Evolutionary conservation across 2,329 filamentous ascomycete species (phyloP).

Genomic region (Aspergillus sclerotialis): DNA sequence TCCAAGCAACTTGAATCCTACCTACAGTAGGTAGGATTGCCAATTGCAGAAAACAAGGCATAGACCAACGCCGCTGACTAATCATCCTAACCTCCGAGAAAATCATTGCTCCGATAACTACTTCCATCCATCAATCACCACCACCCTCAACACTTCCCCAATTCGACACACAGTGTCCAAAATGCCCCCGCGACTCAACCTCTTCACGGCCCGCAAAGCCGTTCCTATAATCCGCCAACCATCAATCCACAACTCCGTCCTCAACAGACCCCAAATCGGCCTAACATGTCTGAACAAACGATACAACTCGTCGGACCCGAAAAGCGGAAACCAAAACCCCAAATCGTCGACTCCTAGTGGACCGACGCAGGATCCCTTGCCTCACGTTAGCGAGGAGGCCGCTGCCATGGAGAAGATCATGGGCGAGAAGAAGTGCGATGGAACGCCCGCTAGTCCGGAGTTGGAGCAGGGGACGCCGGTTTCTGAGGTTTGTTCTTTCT

Average conservation of each 20-base stretch:
- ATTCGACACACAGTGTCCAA: slow-evolving; percentile 8
- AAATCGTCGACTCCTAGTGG: slow-evolving; percentile 26
- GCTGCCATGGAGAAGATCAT: slow-evolving; percentile 53
- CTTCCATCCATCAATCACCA: slow-evolving; percentile 8
- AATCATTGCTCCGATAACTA: no score
- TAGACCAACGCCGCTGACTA: slow-evolving; percentile 1
- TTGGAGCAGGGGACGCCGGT: slow-evolving; percentile 60
- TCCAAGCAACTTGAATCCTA: no score
- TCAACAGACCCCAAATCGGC: no score
- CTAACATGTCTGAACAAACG: slow-evolving; percentile 22
- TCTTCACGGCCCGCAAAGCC: slow-evolving; percentile 35
- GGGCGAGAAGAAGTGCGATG: slow-evolving; percentile 29
- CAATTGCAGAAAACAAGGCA: no score
- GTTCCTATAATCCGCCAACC: slow-evolving; percentile 25
- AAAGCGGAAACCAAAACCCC: slow-evolving; percentile 13
- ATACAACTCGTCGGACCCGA: slow-evolving; percentile 29
- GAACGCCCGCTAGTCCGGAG: slow-evolving; percentile 47
- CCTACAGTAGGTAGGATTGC: no score
- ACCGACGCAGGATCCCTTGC: slow-evolving; percentile 47
- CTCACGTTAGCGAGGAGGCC: slow-evolving; percentile 60
- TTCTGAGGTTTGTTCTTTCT: slow-evolving; percentile 49
- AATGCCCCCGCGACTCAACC: slow-evolving; percentile 52
- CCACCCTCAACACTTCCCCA: slow-evolving; percentile 5
- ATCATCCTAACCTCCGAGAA: neutral
- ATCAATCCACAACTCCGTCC: slow-evolving; percentile 15